A percentile compares a stretch with the other conserved stretches of the same genome.
phyloP scores from a whole-genome alignment of 2,329 filamentous ascomycete genomes.

The Diaporthe caulivora region DNA sequence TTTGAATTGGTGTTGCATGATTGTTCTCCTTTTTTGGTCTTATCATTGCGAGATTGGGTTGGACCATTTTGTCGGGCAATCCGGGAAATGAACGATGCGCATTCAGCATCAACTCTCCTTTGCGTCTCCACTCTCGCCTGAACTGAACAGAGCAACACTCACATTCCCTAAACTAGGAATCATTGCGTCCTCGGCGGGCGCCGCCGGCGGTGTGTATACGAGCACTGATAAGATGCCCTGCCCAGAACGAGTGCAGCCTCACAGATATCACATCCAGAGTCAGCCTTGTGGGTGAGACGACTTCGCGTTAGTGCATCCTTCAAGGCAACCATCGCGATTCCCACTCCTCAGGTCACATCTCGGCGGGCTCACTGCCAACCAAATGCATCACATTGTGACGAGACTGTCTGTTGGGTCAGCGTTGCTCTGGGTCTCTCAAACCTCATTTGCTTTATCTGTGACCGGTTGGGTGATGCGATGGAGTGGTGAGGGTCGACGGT shows the following conservation, averaged over 20 bases:
- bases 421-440: not conserved
- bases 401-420: not conserved
- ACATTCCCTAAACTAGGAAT: not conserved
- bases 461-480: not conserved
- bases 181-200: not conserved
- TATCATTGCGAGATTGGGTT: not conserved
- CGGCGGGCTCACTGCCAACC: not conserved
- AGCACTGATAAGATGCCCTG: not conserved
- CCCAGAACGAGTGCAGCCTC: not conserved
- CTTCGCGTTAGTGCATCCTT: not conserved
- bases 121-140: not conserved
- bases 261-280: not conserved
- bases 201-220: not conserved
- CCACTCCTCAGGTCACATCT: not conserved
- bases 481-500: not conserved
- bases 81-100: not conserved
- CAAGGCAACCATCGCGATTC: not conserved
- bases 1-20: not conserved
- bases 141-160: not conserved
- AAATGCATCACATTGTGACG: not conserved
- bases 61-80: not conserved
- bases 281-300: not conserved
- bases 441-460: not conserved
- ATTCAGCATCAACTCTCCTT: not conserved
- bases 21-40: not conserved